These are phyloP conservation scores for Meira nashicola DNA, from an alignment of 1,284 basidiomycete genomes.

Conservation along the genomic window DNA sequence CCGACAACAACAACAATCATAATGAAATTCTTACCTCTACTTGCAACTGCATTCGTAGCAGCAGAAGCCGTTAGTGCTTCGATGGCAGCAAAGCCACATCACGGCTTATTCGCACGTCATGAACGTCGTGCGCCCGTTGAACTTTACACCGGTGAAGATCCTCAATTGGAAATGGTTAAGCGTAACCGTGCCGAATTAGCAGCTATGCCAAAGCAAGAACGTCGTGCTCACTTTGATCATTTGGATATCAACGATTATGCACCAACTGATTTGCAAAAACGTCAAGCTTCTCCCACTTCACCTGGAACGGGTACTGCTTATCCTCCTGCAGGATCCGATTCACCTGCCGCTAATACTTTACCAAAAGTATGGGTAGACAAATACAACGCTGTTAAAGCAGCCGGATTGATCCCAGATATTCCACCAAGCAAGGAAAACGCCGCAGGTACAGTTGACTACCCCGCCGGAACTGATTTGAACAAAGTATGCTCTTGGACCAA, in stretches of 20 bases:
- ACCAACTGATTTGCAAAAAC: not conserved
- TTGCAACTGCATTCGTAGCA: not conserved
- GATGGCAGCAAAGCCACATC: not conserved
- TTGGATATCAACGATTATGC: not conserved
- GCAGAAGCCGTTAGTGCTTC: not conserved
- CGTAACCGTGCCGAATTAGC: no score
- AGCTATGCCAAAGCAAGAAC: no score
- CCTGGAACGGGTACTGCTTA: constrained; percentile 34
- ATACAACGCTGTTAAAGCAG: constrained; percentile 60
- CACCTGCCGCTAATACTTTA: constrained; percentile 29
- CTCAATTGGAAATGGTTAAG: not conserved
- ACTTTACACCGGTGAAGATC: constrained; percentile 1
- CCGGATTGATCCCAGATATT: constrained; percentile 69
- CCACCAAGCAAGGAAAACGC: constrained; percentile 56
- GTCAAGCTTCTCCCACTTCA: constrained; percentile 8
- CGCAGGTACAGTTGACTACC: constrained; percentile 25
- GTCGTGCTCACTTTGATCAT: not conserved
- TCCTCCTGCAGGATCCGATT: constrained; percentile 28
- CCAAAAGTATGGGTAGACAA: constrained; percentile 63
- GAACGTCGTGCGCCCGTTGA: constrained; percentile 1
- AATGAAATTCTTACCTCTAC: not conserved
- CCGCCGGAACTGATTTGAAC: constrained; percentile 30
- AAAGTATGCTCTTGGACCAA: constrained; percentile 38
- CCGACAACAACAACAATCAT: not conserved
- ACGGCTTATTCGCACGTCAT: not conserved